Evolutionary conservation across 805 yeast genomes (phyloP).

Genomic region (Candida multigemmis): DNA sequence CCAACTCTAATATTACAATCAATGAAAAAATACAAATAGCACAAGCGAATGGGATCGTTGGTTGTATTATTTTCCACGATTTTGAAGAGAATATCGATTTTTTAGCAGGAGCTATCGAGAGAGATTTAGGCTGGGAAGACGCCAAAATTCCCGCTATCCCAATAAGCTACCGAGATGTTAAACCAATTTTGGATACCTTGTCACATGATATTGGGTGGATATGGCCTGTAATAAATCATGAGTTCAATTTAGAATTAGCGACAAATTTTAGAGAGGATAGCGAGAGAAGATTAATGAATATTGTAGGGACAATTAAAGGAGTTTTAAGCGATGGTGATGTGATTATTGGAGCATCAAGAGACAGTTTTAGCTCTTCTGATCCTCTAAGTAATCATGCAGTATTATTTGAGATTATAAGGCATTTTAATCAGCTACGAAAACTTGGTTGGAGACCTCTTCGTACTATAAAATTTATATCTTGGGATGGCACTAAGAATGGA

Average conservation of each 20-base stretch:
- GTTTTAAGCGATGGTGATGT: constrained; percentile 30
- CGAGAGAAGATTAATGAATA: constrained; percentile 15
- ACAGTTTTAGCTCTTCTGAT: constrained; percentile 23
- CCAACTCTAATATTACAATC: constrained; percentile 6
- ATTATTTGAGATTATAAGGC: constrained; percentile 28
- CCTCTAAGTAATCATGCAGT: constrained; percentile 32
- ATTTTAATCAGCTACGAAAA: constrained; percentile 17
- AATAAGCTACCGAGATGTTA: constrained; percentile 13
- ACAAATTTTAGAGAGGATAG: constrained; percentile 6
- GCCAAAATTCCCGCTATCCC: constrained; percentile 17
- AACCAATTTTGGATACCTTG: constrained; percentile 17
- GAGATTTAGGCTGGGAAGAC: constrained; percentile 1
- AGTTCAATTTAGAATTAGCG: constrained; percentile 8
- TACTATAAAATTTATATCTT: constrained; percentile 27
- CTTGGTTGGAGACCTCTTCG: constrained; percentile 36
- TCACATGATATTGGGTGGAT: constrained; percentile 12
- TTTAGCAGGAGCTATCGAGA: constrained; percentile 1
- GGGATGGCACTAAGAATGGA: constrained; percentile 30
- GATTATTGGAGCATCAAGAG: constrained; percentile 31
- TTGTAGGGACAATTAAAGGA: constrained; percentile 25
- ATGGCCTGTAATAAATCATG: constrained; percentile 10
- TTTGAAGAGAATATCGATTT: constrained; percentile 1
- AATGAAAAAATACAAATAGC: constrained; percentile 18
- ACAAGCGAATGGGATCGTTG: constrained; percentile 14
- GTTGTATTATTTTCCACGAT: constrained; percentile 13